These are phyloP conservation scores for Physcomitrium patens DNA, from an alignment of 225 moss, liverwort and hornwort genomes.

Conservation along the genomic window DNA sequence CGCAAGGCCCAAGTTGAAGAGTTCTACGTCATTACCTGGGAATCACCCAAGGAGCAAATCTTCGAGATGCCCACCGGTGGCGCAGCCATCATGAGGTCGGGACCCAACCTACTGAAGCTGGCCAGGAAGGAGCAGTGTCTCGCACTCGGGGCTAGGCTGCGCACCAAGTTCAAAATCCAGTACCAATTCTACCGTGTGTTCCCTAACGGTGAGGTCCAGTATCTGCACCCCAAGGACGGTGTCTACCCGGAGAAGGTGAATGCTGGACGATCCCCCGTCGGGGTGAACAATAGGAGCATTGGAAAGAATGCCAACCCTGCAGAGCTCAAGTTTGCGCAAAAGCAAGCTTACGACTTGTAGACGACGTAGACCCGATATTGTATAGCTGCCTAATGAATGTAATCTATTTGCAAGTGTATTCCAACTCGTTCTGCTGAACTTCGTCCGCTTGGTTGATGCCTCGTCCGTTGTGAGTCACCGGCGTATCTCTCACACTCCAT, in stretches of 20 bases:
- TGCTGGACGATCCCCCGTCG: conserved; percentile 42
- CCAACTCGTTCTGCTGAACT: too few species aligned
- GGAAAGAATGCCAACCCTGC: conserved; percentile 60
- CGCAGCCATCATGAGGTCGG: conserved; percentile 60
- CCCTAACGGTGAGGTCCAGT: conserved; percentile 62
- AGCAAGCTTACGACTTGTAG: conserved; percentile 53
- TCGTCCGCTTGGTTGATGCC: too few species aligned
- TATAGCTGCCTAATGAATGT: conserved; percentile 43
- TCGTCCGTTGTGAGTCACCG: too few species aligned
- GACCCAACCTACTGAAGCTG: conserved; percentile 55
- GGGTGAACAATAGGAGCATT: conserved; percentile 45
- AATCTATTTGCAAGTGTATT: conserved; percentile 22
- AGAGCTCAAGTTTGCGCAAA: conserved; percentile 47
- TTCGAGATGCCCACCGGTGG: conserved; percentile 61
- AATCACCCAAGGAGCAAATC: conserved; percentile 61
- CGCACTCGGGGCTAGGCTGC: conserved; percentile 42
- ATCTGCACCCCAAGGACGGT: conserved; percentile 59
- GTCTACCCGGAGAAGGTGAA: conserved; percentile 66
- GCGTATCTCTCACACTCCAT: too few species aligned
- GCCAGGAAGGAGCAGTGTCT: conserved; percentile 62
- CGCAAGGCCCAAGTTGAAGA: conserved; percentile 60
- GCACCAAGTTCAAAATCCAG: conserved; percentile 63
- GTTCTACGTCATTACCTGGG: conserved; percentile 62
- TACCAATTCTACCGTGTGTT: conserved; percentile 69
- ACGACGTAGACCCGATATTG: conserved; percentile 7